Evolutionary conservation across 257 asterid species (phyloP), one percentile per base, ranked within the genome.

Genomic region (Fraxinus americana): DNA sequence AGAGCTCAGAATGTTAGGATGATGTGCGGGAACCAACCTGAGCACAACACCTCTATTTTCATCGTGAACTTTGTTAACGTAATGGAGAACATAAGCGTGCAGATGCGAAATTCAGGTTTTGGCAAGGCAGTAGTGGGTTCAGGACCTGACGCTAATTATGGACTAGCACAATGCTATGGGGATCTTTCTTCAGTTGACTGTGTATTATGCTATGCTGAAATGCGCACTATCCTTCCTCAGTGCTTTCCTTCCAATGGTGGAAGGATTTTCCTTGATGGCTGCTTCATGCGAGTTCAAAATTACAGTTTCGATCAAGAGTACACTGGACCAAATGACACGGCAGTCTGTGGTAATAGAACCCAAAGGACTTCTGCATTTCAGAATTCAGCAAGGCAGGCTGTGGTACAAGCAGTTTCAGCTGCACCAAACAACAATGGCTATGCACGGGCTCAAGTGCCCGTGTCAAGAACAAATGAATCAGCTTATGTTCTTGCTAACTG

Each of bases 401-500:
- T 88, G 39, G 78, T 75, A 5, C 86, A 50, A 72, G 92, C 89
- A 4, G 87, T 84, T 68, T 75, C 82, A 14, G 57, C 67, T 50
- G 96, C 94, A 5, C 88, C 84, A 0, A 69, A 38, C 59, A 85
- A 72, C 35, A 78, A 82, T 25, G 94, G 96, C 36, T 90, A 73
- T 38, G 91, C 86, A 7, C 82, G 87, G 63, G 90, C 76, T 7
- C 78, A 79, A 75, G 78, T 81, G 80, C 84, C 77, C 4, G 82
- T 81, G 19, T 35, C 87, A 1, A 78, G 87, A 59, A 34, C 81
- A 13, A 80, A 82, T 32, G 80, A 59, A 38, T 79, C 90, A 1
- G 94, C 78, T 69, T 88, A 90, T 54, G 92, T 88, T 38, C 82
- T 90, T 73, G 92, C 96, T 0, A 38, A 92, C 74, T 92, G 97